Base-by-base conservation (phyloP, 192 early-diverging fungal species). In the Gryganskiella cystojenkinii region DNA sequence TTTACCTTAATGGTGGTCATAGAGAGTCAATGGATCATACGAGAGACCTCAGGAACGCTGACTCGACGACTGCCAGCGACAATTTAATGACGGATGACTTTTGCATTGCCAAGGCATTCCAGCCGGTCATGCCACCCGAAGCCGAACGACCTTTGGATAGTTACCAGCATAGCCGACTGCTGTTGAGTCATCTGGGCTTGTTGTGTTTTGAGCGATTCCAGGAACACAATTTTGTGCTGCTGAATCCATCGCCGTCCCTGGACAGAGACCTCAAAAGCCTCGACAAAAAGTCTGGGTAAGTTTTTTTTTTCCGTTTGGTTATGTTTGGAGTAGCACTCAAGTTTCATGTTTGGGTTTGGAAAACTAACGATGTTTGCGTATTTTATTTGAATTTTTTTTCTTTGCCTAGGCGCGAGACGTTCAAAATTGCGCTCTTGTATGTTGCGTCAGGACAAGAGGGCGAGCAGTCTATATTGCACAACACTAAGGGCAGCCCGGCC, bases 381-480 rank as follows among this genome's bases (percentile, higher is more conserved):
- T 13, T 37, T 57, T 53, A 30, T 61, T 65, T 45, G 19, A 59
- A 14, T 35, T 0, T 80, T 88, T 22, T 19, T 43, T 5, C 24
- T 22, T 46, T 1, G 4, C 27, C 4, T 62, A 71, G 92, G n/a
- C 88, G 92, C 11, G 96, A 98, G 74, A 92, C 91, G 0, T 86
- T 96, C 69, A 98, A 99, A 62, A 78, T 98, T 47, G 98, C 94
- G 3, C 54, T 99, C 2, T 56, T 99, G 6, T 99, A 99, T 84
- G 95, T 99, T 28, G 95, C 88, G 0, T 85, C 87, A 13, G 95
- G 93, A 1, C 96, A 98, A 79, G 95, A 97, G 79, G 92, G 94
- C 52, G 98, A 98, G 61, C 76, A 86, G 6, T 86, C 87, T 61
- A 95, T 99, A 24, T 80, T 99, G 35, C 86, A 86, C 54, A 99